Evolutionary conservation across 805 yeast species (phyloP).

Genomic region (Myxozyma nipponensis): DNA sequence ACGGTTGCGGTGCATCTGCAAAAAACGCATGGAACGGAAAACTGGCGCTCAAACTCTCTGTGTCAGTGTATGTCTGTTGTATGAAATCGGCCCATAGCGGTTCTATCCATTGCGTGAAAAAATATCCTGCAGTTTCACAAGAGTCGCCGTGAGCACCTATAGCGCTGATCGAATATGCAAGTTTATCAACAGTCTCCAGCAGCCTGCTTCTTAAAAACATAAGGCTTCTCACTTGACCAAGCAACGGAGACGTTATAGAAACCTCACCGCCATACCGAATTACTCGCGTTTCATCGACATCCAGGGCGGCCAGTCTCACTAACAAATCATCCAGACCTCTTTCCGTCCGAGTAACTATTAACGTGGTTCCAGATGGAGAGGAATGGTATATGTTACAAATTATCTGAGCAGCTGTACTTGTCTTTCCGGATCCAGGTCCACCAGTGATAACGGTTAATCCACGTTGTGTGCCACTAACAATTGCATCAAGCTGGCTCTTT

Average conservation of each 20-base stretch:
- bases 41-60: not conserved
- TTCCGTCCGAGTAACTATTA: slow-evolving; percentile 36
- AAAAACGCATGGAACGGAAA: slow-evolving; percentile 28
- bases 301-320: slow-evolving; percentile 27
- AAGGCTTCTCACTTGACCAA: slow-evolving; percentile 27
- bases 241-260: too few relatives aligned
- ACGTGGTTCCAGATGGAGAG: slow-evolving; percentile 31
- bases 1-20: slow-evolving; percentile 24
- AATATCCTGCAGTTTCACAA: slow-evolving; percentile 38
- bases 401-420: slow-evolving; percentile 33
- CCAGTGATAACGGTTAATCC: slow-evolving; percentile 64
- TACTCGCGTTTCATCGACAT: slow-evolving; percentile 31
- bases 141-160: slow-evolving; percentile 42
- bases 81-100: slow-evolving; percentile 28
- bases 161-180: slow-evolving; percentile 35
- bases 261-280: too few relatives aligned
- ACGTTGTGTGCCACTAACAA: slow-evolving; percentile 37
- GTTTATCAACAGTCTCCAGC: slow-evolving; percentile 33
- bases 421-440: slow-evolving; percentile 75
- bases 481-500: slow-evolving; percentile 32
- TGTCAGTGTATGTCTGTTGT: slow-evolving; percentile 2
- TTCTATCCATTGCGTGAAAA: slow-evolving; percentile 34
- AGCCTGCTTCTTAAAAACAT: slow-evolving; percentile 18
- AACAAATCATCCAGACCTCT: slow-evolving; percentile 32
- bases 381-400: slow-evolving; percentile 30